Conservation (phyloP, 2,329 filamentous ascomycete genomes). For the Pseudonectria buxi region DNA sequence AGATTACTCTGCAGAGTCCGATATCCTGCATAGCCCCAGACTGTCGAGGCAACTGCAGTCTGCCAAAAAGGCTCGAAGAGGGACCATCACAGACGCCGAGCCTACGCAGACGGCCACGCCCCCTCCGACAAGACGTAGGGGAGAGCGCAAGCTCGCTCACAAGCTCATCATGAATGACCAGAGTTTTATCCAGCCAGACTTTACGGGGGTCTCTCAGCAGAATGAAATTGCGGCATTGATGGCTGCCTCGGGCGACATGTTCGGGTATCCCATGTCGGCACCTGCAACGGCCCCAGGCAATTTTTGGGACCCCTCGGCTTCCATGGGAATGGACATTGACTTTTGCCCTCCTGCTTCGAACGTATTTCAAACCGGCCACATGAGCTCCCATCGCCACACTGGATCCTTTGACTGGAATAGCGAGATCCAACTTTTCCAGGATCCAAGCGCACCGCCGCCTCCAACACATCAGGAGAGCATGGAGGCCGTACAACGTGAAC, state of each 20-base stretch:
- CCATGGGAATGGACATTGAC: constrained; percentile 55
- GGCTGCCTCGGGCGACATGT: constrained; percentile 46
- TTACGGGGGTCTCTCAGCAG: constrained; percentile 40
- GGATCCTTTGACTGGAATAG: constrained; percentile 53
- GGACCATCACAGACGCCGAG: constrained; percentile 32
- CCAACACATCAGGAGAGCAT: constrained; percentile 30
- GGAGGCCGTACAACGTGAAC: constrained; percentile 34
- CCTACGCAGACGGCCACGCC: constrained; percentile 50
- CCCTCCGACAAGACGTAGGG: constrained; percentile 51
- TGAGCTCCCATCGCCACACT: constrained; percentile 37
- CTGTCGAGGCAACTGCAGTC: constrained; percentile 21
- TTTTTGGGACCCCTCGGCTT: constrained; percentile 51
- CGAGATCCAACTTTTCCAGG: constrained; percentile 49
- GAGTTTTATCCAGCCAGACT: constrained; percentile 45
- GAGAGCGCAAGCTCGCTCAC: constrained; percentile 47
- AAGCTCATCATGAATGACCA: constrained; percentile 53
- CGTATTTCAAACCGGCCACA: constrained; percentile 32
- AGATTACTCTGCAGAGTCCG: constrained; percentile 23
- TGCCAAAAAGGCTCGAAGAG: constrained; percentile 40
- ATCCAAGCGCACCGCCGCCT: constrained; percentile 29
- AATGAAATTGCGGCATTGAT: constrained; percentile 44
- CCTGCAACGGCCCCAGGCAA: constrained; percentile 43
- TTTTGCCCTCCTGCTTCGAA: constrained; percentile 40
- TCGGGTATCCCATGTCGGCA: constrained; percentile 54
- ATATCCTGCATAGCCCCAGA: constrained; percentile 22